Conservation (phyloP, 257 asterid species). For the Solanum peruvianum region DNA sequence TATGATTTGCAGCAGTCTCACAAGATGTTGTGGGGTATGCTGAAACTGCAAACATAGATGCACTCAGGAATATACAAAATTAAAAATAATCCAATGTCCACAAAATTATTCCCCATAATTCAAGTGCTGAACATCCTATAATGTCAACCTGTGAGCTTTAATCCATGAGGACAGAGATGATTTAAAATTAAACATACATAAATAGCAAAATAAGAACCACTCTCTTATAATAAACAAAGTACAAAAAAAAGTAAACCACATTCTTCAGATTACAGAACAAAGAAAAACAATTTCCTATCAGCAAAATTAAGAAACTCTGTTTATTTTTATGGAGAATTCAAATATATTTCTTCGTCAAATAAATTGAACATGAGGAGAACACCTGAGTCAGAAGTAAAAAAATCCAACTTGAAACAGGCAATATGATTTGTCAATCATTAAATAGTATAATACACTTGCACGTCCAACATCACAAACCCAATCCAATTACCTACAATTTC, state of each 20-base stretch:
- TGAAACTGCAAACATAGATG: slow-evolving; percentile 49
- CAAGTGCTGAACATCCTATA: neutral
- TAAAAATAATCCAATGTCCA: neutral
- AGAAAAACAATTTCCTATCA: neutral
- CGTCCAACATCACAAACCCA: neutral
- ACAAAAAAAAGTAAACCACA: neutral
- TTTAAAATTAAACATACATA: neutral
- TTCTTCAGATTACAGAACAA: neutral
- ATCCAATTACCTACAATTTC: neutral
- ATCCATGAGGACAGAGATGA: neutral
- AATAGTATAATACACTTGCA: neutral
- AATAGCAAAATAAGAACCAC: neutral
- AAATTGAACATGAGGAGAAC: neutral
- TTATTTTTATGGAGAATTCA: neutral
- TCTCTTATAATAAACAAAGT: neutral
- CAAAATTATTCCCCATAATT: neutral
- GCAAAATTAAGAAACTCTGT: neutral
- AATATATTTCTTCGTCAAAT: neutral
- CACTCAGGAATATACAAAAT: slow-evolving; percentile 1
- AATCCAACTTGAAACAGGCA: neutral
- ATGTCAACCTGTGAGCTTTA: neutral
- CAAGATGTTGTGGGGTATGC: slow-evolving; percentile 82
- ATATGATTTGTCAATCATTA: neutral
- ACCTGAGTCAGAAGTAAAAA: neutral
- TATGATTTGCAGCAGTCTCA: slow-evolving; percentile 90